phyloP scores from a whole-genome alignment of 108 stramenopile genomes.

The Parietichytrium sp. region DNA sequence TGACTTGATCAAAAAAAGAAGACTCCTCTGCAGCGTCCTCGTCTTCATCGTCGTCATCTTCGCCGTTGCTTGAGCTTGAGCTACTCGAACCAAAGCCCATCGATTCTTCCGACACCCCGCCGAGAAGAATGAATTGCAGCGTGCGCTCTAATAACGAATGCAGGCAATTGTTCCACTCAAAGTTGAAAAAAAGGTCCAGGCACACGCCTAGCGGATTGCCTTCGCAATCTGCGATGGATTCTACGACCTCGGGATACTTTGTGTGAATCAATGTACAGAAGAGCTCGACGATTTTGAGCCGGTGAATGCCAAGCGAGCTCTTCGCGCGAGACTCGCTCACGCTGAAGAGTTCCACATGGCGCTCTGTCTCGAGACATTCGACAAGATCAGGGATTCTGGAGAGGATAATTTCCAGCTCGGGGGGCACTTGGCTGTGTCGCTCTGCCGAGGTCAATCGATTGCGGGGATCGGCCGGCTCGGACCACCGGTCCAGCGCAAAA shows the following conservation, averaged over 20 bases:
- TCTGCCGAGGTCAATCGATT: background rate
- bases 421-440: background rate
- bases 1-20: background rate
- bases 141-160: constrained; percentile 23
- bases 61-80: too few relatives aligned
- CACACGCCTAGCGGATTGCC: background rate
- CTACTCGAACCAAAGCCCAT: constrained; percentile 12
- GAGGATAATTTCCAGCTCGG: background rate
- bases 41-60: background rate
- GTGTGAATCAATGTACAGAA: constrained; percentile 14
- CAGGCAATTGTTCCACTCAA: constrained; percentile 38
- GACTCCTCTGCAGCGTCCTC: background rate
- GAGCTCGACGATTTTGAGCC: constrained; percentile 4
- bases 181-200: constrained; percentile 21
- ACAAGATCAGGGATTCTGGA: background rate
- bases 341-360: background rate
- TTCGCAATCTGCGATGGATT: background rate
- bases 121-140: constrained; percentile 8
- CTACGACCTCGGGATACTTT: background rate
- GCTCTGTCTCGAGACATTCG: background rate
- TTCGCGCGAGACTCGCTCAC: background rate
- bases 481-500: constrained; percentile 35
- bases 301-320: constrained; percentile 5
- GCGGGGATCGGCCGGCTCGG: background rate
- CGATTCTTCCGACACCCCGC: constrained; percentile 24